Percentiles rank a stretch among this genome's conserved stretches.
Evolutionary conservation across 2,329 filamentous ascomycete genomes (phyloP).

Genomic region (Trichoderma lentiforme): DNA sequence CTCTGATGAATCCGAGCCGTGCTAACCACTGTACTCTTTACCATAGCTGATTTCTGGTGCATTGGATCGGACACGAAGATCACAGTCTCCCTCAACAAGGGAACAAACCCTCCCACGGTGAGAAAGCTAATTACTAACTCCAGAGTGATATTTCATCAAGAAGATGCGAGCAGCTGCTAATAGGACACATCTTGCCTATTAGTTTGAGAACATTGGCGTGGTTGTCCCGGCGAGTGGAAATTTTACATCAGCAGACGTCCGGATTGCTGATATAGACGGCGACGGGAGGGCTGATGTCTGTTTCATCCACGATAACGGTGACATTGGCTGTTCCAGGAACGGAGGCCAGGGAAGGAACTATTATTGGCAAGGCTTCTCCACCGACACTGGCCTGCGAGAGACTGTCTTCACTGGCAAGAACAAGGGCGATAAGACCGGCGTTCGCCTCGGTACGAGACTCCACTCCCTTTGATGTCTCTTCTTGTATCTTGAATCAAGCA

Average conservation of each 20-base stretch:
- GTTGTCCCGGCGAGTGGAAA: not conserved
- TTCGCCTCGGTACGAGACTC: not conserved
- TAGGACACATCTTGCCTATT: not conserved
- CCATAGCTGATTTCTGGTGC: not conserved
- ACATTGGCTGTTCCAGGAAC: not conserved
- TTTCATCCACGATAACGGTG: not conserved
- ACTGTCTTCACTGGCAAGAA: not conserved
- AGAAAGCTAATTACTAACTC: not conserved
- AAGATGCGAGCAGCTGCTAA: not conserved
- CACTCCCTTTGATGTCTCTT: not conserved
- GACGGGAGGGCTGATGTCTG: not conserved
- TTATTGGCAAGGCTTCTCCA: not conserved
- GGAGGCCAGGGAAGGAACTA: not conserved
- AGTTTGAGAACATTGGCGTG: not conserved
- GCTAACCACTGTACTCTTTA: not conserved
- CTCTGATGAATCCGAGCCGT: not conserved
- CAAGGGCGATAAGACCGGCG: not conserved
- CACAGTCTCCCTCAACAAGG: constrained; percentile 1
- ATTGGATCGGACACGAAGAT: not conserved
- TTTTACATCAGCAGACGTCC: not conserved
- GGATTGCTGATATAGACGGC: not conserved
- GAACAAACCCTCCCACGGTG: not conserved
- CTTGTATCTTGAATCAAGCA: too few relatives aligned
- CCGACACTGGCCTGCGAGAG: not conserved
- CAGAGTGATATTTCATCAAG: not conserved